Conservation (phyloP, 2,329 filamentous ascomycete genomes). For the Ophiocordyceps sinensis region DNA sequence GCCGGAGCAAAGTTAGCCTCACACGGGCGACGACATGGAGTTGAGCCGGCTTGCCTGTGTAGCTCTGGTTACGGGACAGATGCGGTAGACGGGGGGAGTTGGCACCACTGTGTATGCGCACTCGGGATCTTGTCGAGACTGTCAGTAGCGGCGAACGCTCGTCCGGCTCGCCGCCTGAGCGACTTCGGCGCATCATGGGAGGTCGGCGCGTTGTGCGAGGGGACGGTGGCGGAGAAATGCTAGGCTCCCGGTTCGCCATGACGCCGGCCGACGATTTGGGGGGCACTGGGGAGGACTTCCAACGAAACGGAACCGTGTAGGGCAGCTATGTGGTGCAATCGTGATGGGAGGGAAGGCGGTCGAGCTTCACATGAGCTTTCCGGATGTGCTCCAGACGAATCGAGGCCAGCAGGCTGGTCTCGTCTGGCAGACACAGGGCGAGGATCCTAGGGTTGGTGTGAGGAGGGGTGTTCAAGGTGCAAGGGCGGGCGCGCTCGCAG, state of each 20-base stretch:
- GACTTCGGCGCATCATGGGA: constrained; percentile 10
- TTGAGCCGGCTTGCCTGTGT: constrained; percentile 19
- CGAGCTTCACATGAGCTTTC: neutral
- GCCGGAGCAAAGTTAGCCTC: neutral
- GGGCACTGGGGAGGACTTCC: neutral
- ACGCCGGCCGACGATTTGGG: neutral
- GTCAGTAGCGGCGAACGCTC: constrained; percentile 29
- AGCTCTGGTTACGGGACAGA: constrained; percentile 27
- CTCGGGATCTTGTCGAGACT: constrained; percentile 22
- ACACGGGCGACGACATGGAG: too few species aligned
- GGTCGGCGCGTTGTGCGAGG: constrained; percentile 17
- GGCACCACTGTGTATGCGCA: constrained; percentile 23
- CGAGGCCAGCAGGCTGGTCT: too few species aligned
- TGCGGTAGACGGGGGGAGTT: constrained; percentile 13
- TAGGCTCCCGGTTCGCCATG: constrained; percentile 17
- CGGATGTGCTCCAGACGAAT: too few species aligned
- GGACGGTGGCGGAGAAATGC: constrained; percentile 18
- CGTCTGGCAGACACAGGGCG: too few species aligned
- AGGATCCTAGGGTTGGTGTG: too few species aligned
- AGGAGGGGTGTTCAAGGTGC: too few species aligned
- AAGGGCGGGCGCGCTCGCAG: too few species aligned
- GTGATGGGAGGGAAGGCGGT: neutral
- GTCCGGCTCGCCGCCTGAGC: constrained; percentile 19
- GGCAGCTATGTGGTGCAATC: too few species aligned
- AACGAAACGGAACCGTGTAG: too few species aligned